phyloP scores from a whole-genome alignment of 2,329 filamentous ascomycete genomes.

The Metarhizium anisopliae region DNA sequence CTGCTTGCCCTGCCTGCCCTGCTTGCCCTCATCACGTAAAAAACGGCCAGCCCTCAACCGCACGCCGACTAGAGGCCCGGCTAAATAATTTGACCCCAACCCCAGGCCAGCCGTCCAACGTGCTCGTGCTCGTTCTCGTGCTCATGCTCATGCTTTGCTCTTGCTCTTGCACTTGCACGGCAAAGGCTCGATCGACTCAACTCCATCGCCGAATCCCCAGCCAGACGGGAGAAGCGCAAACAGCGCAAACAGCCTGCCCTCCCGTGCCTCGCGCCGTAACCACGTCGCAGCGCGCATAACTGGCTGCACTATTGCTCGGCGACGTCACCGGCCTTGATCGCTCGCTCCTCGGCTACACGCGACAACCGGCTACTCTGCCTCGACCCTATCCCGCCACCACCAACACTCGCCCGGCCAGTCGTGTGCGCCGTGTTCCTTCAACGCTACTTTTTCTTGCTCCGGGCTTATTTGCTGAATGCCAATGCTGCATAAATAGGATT shows the following conservation, averaged over 20 bases:
- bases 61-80: background rate
- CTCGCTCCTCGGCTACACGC: slow-evolving; percentile 3
- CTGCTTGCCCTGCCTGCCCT: background rate
- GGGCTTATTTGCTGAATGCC: slow-evolving; percentile 1
- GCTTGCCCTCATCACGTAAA: background rate
- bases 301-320: background rate
- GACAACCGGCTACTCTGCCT: slow-evolving; percentile 2
- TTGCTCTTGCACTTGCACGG: background rate
- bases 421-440: background rate
- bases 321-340: background rate
- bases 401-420: background rate
- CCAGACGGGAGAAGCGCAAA: background rate
- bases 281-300: background rate
- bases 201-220: background rate
- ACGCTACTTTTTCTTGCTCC: background rate
- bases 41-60: background rate
- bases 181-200: background rate
- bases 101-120: background rate
- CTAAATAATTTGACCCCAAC: background rate
- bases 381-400: background rate
- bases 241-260: background rate
- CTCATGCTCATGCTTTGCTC: background rate
- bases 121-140: background rate
- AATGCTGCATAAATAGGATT: background rate
- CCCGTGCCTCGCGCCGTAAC: background rate